A percentile compares a stretch with the other conserved stretches of the same genome.
Evolutionary conservation across 352 stramenopile genomes (phyloP).

Genomic region (Pythium phragmitis): DNA sequence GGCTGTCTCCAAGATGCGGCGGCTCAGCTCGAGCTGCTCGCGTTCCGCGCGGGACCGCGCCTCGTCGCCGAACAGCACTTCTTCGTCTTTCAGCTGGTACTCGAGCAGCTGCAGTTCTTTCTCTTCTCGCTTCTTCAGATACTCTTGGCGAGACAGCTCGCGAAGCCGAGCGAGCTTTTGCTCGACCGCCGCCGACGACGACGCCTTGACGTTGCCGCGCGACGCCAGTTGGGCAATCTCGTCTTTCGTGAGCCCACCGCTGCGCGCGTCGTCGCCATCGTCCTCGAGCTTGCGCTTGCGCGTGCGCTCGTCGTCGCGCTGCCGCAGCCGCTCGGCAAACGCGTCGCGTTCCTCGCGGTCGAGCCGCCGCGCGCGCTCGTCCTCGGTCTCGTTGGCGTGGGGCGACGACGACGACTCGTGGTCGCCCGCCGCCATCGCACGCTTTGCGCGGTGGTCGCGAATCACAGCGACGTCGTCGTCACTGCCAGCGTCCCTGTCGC

Average conservation of each 20-base stretch:
- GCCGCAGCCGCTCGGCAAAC: conserved; percentile 75
- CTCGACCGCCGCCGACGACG: conserved; percentile 31
- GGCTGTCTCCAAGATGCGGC: conserved; percentile 90
- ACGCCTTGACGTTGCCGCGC: conserved; percentile 55
- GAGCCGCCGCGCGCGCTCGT: conserved; percentile 50
- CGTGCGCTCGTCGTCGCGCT: conserved; percentile 75
- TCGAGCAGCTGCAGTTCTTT: conserved; percentile 96
- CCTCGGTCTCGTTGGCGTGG: conserved; percentile 26
- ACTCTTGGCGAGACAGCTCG: conserved; percentile 93
- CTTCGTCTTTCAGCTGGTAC: conserved; percentile 72
- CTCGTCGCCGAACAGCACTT: conserved; percentile 78
- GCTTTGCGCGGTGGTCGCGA: conserved; percentile 26
- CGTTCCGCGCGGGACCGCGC: conserved; percentile 79
- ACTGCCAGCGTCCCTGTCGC: conserved; percentile 17
- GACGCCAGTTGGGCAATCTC: conserved; percentile 86
- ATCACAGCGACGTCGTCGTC: conserved; percentile 26
- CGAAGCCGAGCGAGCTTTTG: conserved; percentile 80
- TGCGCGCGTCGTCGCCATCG: conserved; percentile 13
- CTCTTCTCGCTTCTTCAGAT: conserved; percentile 97
- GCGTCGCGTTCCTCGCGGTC: conserved; percentile 77
- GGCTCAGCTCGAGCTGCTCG: conserved; percentile 82
- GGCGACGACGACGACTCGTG: not conserved
- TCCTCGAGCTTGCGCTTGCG: conserved; percentile 48
- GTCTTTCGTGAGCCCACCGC: conserved; percentile 50
- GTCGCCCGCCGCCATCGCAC: conserved; percentile 10